phyloP scores from a whole-genome alignment of 2,329 filamentous ascomycete species.

The Trichoderma hamatum region DNA sequence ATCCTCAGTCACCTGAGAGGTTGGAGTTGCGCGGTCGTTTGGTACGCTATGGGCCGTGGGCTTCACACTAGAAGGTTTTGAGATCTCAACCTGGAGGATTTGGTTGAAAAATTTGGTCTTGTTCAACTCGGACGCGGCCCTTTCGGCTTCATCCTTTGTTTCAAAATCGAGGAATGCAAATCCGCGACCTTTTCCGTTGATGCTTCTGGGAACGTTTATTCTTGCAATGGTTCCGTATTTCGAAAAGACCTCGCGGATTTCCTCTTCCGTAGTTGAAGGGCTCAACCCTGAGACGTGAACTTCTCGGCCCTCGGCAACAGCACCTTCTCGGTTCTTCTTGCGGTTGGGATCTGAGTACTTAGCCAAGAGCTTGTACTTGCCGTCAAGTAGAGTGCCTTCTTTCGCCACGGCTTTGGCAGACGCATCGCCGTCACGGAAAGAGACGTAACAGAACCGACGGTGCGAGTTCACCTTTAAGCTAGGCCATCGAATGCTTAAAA shows the following conservation, averaged over 20 bases:
- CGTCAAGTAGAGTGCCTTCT: conserved; percentile 70
- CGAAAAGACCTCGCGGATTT: conserved; percentile 71
- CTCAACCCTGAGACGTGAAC: conserved; percentile 75
- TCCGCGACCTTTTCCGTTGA: conserved; percentile 71
- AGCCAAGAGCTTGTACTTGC: conserved; percentile 68
- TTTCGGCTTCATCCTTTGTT: conserved; percentile 67
- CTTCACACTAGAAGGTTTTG: conserved; percentile 59
- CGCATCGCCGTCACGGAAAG: conserved; percentile 72
- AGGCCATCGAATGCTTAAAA: conserved; percentile 85
- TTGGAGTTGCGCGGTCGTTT: conserved; percentile 38
- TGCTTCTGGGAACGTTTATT: conserved; percentile 70
- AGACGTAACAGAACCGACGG: conserved; percentile 92
- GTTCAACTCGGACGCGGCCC: conserved; percentile 69
- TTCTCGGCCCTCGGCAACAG: conserved; percentile 85
- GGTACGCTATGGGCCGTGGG: conserved; percentile 52
- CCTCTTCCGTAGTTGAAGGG: conserved; percentile 62
- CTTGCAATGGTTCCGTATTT: conserved; percentile 76
- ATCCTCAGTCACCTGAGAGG: conserved; percentile 42
- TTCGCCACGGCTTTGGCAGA: conserved; percentile 73
- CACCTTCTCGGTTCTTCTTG: conserved; percentile 78
- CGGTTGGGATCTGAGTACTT: conserved; percentile 82
- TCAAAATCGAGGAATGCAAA: conserved; percentile 80
- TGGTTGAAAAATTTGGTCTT: conserved; percentile 69
- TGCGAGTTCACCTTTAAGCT: conserved; percentile 87
- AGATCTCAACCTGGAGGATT: conserved; percentile 67